A percentile compares a stretch with the other conserved stretches of the same genome.
These are phyloP conservation scores for Cladophialophora bantiana DNA, from an alignment of 2,329 filamentous ascomycete species.

Conservation along the genomic window DNA sequence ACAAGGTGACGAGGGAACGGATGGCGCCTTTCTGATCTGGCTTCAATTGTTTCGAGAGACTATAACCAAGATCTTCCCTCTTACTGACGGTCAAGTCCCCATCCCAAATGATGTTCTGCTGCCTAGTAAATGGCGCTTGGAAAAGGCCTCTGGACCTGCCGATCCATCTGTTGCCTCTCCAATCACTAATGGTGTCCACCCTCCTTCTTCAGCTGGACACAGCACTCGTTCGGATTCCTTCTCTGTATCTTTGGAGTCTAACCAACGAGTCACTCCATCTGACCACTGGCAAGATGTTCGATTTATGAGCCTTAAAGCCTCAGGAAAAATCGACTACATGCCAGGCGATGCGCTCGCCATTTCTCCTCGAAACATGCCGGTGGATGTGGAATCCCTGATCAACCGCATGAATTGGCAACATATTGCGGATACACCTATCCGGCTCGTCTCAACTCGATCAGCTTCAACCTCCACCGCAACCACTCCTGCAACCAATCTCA, in stretches of 20 bases:
- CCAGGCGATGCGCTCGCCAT: constrained; percentile 84
- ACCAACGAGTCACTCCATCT: constrained; percentile 74
- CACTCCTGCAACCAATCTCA: constrained; percentile 47
- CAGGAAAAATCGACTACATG: constrained; percentile 56
- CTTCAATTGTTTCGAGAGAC: constrained; percentile 69
- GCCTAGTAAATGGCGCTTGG: constrained; percentile 31
- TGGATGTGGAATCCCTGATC: constrained; percentile 81
- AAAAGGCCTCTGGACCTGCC: constrained; percentile 4
- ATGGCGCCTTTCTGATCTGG: constrained; percentile 84
- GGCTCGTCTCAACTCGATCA: constrained; percentile 21
- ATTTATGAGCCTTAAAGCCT: constrained; percentile 68
- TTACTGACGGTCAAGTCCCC: constrained; percentile 66
- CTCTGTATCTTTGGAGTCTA: constrained; percentile 66
- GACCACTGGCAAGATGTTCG: constrained; percentile 95
- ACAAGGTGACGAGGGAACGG: constrained; percentile 87
- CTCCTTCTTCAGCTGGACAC: constrained; percentile 46
- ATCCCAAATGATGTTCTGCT: constrained; percentile 34
- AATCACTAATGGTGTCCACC: constrained; percentile 25
- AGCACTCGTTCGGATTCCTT: constrained; percentile 63
- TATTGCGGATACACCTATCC: constrained; percentile 72
- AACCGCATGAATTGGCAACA: constrained; percentile 77
- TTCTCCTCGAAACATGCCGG: constrained; percentile 84
- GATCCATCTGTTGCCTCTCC: constrained; percentile 12
- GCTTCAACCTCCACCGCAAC: constrained; percentile 44
- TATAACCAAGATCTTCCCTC: constrained; percentile 71